Percentiles rank a stretch among this genome's conserved stretches.
These are phyloP conservation scores for Citrus trifoliata DNA, from an alignment of 345 rosid genomes.

Conservation along the genomic window DNA sequence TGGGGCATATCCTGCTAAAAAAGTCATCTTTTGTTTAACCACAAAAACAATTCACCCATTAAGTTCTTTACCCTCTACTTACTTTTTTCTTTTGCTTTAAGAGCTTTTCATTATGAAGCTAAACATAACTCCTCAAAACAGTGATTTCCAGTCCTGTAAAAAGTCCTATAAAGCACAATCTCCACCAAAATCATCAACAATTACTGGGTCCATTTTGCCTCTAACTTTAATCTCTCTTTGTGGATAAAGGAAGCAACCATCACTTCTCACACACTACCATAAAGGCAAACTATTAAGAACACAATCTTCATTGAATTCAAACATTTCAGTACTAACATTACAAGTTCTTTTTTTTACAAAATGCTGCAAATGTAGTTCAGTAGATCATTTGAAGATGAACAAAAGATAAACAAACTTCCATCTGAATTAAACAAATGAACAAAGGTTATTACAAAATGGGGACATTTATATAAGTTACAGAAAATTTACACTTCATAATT, in stretches of 20 bases:
- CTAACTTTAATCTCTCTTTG: constrained; percentile 12
- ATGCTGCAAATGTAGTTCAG: not conserved
- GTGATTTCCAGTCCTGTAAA: constrained; percentile 18
- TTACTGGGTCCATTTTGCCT: constrained; percentile 20
- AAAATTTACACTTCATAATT: constrained; percentile 53
- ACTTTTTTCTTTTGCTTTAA: constrained; percentile 34
- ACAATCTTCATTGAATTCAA: constrained; percentile 12
- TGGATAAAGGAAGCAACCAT: not conserved
- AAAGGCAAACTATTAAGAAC: not conserved
- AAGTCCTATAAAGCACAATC: constrained; percentile 22
- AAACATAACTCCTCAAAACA: constrained; percentile 21
- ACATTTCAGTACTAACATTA: not conserved
- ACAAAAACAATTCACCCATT: constrained; percentile 9
- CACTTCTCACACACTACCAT: not conserved
- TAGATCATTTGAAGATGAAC: constrained; percentile 6
- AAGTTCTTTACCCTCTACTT: constrained; percentile 31
- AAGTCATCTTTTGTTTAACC: constrained; percentile 39
- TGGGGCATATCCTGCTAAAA: constrained; percentile 17
- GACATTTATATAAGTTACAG: constrained; percentile 42
- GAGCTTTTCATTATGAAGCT: constrained; percentile 37
- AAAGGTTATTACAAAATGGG: constrained; percentile 20
- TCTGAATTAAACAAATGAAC: not conserved
- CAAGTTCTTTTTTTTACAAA: not conserved
- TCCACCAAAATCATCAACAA: constrained; percentile 23
- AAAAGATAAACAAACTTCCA: not conserved